A percentile compares a stretch with the other conserved stretches of the same genome.
These are phyloP conservation scores for Ophiostoma fasciatum DNA, from an alignment of 2,329 filamentous ascomycete genomes.

Conservation along the genomic window DNA sequence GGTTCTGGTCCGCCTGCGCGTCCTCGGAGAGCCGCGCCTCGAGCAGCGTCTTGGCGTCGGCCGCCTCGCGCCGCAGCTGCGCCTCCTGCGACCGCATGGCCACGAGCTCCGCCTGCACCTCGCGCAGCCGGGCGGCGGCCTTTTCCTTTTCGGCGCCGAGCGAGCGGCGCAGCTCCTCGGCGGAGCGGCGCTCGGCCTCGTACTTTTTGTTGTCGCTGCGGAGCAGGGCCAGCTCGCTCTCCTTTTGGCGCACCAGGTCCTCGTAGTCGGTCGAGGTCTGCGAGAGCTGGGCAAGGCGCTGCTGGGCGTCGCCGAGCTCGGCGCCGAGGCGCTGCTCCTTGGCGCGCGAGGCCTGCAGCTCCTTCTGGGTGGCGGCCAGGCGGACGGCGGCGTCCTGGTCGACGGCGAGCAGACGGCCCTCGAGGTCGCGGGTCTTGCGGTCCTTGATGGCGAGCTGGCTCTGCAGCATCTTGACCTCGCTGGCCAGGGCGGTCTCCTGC, in stretches of 20 bases:
- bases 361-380: constrained; percentile 61
- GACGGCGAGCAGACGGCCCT: constrained; percentile 65
- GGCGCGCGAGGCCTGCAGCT: constrained; percentile 57
- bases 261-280: constrained; percentile 91
- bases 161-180: constrained; percentile 63
- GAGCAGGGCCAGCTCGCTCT: constrained; percentile 78
- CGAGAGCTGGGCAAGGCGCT: constrained; percentile 75
- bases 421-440: constrained; percentile 75
- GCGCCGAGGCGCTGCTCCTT: constrained; percentile 62
- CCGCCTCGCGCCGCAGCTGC: constrained; percentile 75
- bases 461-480: constrained; percentile 80
- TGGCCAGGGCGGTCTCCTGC: constrained; percentile 60
- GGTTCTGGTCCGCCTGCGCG: constrained; percentile 65
- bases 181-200: constrained; percentile 61
- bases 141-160: constrained; percentile 66
- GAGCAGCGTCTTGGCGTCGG: constrained; percentile 73
- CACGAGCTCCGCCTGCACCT: constrained; percentile 77
- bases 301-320: constrained; percentile 70
- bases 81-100: constrained; percentile 72
- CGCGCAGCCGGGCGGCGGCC: constrained; percentile 58
- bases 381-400: constrained; percentile 87
- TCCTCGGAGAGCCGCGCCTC: constrained; percentile 85
- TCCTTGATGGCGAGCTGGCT: constrained; percentile 84
- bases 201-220: constrained; percentile 73
- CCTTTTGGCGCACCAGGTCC: constrained; percentile 82